Evolutionary conservation across 2,329 filamentous ascomycete genomes (phyloP), one percentile per base, ranked within the genome.

Genomic region (Penicillium nordicum): DNA sequence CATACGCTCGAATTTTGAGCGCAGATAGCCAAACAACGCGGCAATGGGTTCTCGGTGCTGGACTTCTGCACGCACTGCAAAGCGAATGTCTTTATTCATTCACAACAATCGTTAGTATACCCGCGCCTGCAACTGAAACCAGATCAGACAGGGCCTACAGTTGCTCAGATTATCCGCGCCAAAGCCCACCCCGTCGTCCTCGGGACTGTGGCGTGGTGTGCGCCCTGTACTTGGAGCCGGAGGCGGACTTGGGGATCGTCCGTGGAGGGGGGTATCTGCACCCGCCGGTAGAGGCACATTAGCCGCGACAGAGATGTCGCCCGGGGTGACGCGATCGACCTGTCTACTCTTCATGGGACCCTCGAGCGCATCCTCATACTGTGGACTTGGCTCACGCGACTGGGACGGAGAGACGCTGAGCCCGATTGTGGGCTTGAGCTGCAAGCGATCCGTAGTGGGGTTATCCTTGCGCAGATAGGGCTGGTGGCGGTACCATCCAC

Each of bases 21-120:
- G 84, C 57, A 91, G 64, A 58, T 85, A 87, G 51, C 79, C 81
- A 63, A 92, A 80, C 43, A 84, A 82, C 18, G 88, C 82, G 68
- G 95, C 90, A 64, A 96, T 88, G 14, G 90, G 90, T 68, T 93
- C 90, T 45, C 89, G 85, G 69, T 96, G 92, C 68, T 93, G 89
- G 30, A 95, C 89, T 78, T 96, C 92, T 59, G 92, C 89, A 66
- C 89, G 86, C 59, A 96, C 82, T 50, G 90, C 89, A 74, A 97
- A 92, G 62, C 92, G 89, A 67, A 96, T 90, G 75, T 93, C 91
- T 94, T 72, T 40, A 62, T 53, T 47, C 58, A 65, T 59, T 55
- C 53, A 46, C 57, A 61, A 67, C 43, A 57, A 56, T 51, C 65
- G 69, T 74, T 67, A 74, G 67, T 75, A 71, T 65, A 63, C 59